A percentile compares a stretch with the other conserved stretches of the same genome.
phyloP scores from a whole-genome alignment of 139 green algal species.

The Tetradesmus lagerheimii region DNA sequence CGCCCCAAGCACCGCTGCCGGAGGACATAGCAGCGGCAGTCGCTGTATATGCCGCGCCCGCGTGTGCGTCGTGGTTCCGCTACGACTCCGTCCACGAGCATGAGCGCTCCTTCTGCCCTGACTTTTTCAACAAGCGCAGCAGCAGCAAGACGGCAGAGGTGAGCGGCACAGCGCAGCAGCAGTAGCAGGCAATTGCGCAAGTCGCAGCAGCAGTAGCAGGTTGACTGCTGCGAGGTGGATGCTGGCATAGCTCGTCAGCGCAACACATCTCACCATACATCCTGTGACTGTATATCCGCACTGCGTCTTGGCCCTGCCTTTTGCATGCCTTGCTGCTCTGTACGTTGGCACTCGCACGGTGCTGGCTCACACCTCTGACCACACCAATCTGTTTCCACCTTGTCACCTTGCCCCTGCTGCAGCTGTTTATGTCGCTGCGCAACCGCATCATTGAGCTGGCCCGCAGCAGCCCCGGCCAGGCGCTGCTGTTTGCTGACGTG shows the following conservation, averaged over 20 bases:
- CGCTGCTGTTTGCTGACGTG: not conserved
- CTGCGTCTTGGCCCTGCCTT: too few species aligned
- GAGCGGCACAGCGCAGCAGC: not conserved
- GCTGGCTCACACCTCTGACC: too few species aligned
- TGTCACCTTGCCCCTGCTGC: not conserved
- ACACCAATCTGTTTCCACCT: not conserved
- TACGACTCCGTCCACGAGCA: slow-evolving; percentile 64
- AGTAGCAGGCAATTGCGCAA: not conserved
- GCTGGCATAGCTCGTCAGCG: too few species aligned
- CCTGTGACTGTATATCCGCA: too few species aligned
- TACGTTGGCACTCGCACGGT: too few species aligned
- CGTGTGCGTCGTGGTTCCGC: slow-evolving; percentile 70
- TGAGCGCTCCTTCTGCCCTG: slow-evolving; percentile 58
- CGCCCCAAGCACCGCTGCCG: slow-evolving; percentile 8
- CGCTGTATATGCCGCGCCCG: slow-evolving; percentile 47
- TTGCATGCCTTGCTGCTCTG: too few species aligned
- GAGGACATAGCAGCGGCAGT: not conserved
- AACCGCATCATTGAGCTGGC: slow-evolving; percentile 37
- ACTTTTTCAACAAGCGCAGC: slow-evolving; percentile 71
- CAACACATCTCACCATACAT: too few species aligned
- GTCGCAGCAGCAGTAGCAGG: not conserved
- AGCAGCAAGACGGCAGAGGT: slow-evolving; percentile 15
- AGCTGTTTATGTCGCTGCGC: slow-evolving; percentile 10
- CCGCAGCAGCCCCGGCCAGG: not conserved
- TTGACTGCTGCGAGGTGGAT: too few species aligned